phyloP scores from a whole-genome alignment of 371 early-diverging fungal species.

The Lichtheimia corymbifera region DNA sequence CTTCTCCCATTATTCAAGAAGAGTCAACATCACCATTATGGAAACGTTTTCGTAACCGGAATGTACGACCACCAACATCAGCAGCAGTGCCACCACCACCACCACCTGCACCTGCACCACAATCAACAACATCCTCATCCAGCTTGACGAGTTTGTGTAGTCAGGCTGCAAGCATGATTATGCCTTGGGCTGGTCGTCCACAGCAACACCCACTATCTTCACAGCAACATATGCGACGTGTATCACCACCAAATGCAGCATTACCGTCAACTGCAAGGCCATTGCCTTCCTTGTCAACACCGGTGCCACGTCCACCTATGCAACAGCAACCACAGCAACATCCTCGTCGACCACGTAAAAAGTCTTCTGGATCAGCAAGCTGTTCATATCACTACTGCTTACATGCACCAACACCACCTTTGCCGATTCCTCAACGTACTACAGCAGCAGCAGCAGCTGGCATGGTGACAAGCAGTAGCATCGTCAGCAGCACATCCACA shows the following conservation, averaged over 20 bases:
- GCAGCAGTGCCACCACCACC: not conserved
- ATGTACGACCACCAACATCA: constrained; percentile 1
- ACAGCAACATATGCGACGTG: not conserved
- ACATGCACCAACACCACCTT: constrained; percentile 4
- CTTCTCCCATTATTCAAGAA: constrained; percentile 2
- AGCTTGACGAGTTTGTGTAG: constrained; percentile 17
- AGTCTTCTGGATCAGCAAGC: no score
- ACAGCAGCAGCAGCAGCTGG: not conserved
- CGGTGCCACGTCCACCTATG: not conserved
- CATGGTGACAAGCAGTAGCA: constrained; percentile 9
- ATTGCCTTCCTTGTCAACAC: not conserved
- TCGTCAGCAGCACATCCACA: constrained; percentile 6
- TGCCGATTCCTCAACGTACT: constrained; percentile 1
- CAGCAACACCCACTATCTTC: not conserved
- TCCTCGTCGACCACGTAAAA: no score
- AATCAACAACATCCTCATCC: constrained; percentile 8
- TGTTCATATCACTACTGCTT: not conserved
- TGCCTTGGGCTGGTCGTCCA: constrained; percentile 13
- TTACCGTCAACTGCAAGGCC: not conserved
- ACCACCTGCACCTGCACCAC: constrained; percentile 2
- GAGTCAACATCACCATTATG: constrained; percentile 12
- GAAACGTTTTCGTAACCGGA: constrained; percentile 6
- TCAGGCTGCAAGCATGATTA: constrained; percentile 18
- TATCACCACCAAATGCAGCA: constrained; percentile 6
- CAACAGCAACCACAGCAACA: not conserved